Percentiles rank a stretch among this genome's conserved stretches.
phyloP scores from a whole-genome alignment of 306 rosid species.

The Cucumis melo region DNA sequence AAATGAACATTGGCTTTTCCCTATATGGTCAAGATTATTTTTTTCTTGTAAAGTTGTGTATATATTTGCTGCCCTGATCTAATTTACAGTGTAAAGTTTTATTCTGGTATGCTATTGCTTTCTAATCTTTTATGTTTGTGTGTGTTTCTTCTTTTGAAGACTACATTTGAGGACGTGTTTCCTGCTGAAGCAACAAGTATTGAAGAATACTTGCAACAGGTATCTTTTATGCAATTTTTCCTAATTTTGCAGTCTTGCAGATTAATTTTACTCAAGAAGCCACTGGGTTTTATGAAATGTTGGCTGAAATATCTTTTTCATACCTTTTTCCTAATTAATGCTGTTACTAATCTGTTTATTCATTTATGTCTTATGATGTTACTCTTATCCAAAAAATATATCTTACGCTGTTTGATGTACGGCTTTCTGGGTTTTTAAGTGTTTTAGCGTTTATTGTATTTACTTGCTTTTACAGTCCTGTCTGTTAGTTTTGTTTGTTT shows the following conservation, averaged over 20 bases:
- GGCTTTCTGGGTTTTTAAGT: no score
- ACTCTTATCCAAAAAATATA: no score
- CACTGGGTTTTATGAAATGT: not conserved
- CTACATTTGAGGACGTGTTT: constrained; percentile 96
- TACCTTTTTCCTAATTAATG: not conserved
- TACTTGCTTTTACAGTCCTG: no score
- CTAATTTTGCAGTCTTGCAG: not conserved
- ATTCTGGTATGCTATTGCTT: constrained; percentile 9
- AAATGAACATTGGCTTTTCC: not conserved
- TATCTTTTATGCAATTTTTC: constrained; percentile 20
- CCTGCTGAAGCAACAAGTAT: constrained; percentile 94
- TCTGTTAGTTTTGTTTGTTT: no score
- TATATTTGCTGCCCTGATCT: not conserved
- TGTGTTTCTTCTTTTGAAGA: constrained; percentile 28
- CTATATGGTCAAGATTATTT: not conserved
- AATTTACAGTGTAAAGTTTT: not conserved
- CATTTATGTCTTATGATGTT: not conserved
- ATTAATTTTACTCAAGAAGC: not conserved
- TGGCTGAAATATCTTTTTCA: not conserved
- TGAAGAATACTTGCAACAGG: constrained; percentile 99
- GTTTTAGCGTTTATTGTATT: no score
- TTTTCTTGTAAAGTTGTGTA: not conserved
- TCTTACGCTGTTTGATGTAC: no score
- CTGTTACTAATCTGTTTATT: no score
- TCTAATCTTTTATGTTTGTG: constrained; percentile 2